Conservation (phyloP, 139 green algal species). For the Marvania coccoides region DNA sequence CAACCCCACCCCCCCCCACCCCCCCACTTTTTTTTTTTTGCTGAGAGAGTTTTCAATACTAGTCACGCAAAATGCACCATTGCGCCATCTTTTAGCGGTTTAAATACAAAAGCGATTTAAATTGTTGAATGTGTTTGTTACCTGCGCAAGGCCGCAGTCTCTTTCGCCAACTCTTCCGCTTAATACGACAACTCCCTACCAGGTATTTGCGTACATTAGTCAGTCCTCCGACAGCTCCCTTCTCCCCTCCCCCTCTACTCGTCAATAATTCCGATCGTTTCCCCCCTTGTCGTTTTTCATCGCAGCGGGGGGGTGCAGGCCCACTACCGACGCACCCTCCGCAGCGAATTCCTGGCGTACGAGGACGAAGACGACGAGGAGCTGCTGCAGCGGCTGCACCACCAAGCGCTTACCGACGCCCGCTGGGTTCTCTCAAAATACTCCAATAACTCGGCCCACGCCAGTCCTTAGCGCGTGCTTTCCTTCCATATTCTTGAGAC, state of each 20-base stretch:
- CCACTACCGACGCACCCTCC: conserved; percentile 1
- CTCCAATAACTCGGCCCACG: not conserved
- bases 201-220: not conserved
- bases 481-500: too few relatives aligned
- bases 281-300: too few relatives aligned
- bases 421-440: conserved; percentile 16
- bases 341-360: conserved; percentile 8
- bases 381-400: not conserved
- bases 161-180: not conserved
- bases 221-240: not conserved
- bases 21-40: too few relatives aligned
- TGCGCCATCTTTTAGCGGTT: not conserved
- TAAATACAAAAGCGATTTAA: not conserved
- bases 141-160: not conserved
- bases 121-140: not conserved
- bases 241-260: too few relatives aligned
- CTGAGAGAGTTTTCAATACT: too few relatives aligned
- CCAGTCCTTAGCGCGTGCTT: too few relatives aligned
- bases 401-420: not conserved
- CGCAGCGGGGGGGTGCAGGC: not conserved
- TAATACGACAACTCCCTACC: not conserved
- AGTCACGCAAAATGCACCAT: too few relatives aligned
- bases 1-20: too few relatives aligned
- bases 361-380: conserved; percentile 10
- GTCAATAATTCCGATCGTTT: too few relatives aligned